Base-by-base conservation (phyloP, 1,284 basidiomycete genomes). In the Trichosporon faecale region DNA sequence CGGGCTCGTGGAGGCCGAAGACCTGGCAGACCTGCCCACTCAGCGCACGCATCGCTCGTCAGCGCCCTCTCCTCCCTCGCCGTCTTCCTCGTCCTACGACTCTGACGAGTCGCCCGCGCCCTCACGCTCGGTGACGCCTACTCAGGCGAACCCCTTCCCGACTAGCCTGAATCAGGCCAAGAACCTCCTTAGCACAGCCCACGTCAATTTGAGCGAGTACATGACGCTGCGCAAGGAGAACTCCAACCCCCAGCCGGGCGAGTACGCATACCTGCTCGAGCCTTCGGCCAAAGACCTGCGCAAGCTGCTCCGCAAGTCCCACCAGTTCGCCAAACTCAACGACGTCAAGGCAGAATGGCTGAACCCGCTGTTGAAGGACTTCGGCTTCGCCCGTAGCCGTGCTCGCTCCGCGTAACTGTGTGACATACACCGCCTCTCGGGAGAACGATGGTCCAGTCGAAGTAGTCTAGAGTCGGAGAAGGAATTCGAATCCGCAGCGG, bases 131-230 rank as follows among this genome's bases (percentile, higher is more conserved):
- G 49, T 37, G 2, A 71, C 71, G 14, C 64, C 68, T 23, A 68
- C 74, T 35, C 68, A 52, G 27, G 25, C 64, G 55, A 70, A 70
- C 60, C 66, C 73, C 3, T 70, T 82, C 25, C 82, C 78, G 1
- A 73, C 72, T 31, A 75, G 76, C 2, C 73, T 82, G 25, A 77
- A 44, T 0, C 66, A 76, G 68, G 80, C 80, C 2, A 60, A 68
- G 12, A 61, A 57, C 3, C 65, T 83, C 12, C 76, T 83, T 37
- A 74, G 77, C 49, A 55, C 74, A 18, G 81, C 72, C 0, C 80
- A 80, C 67, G 75, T 83, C 71, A 82, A 81, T 65, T 68, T 83
- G 25, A 68, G 68, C 18, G 78, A 81, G 52, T 82, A 82, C 68
- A 67, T 81, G 31, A 72, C 74, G 23, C 78, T 75, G 11, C 73